Evolutionary conservation across 352 stramenopile genomes (phyloP).

Genomic region (Globisporangium splendens): DNA sequence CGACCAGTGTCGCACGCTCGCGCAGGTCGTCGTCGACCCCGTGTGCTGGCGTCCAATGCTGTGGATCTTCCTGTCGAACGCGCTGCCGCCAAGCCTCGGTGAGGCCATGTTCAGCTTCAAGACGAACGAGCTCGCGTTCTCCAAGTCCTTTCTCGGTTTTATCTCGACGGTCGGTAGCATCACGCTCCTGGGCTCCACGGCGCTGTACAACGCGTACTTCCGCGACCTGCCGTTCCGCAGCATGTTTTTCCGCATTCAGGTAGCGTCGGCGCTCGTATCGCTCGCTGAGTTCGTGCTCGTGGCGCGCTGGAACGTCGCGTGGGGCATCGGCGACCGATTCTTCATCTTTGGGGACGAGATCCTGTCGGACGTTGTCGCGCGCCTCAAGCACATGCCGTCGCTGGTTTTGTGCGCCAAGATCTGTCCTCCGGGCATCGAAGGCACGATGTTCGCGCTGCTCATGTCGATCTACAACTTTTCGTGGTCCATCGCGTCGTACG

Average conservation of each 20-base stretch:
- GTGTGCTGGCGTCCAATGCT: constrained; percentile 77
- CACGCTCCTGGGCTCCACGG: constrained; percentile 65
- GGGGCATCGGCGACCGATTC: constrained; percentile 62
- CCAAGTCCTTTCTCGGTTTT: constrained; percentile 75
- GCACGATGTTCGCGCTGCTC: constrained; percentile 93
- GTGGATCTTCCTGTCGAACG: constrained; percentile 82
- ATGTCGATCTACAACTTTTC: constrained; percentile 88
- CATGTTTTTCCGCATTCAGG: constrained; percentile 75
- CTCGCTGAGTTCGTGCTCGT: constrained; percentile 72
- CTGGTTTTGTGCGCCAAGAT: constrained; percentile 95
- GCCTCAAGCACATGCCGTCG: constrained; percentile 90
- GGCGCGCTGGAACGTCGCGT: constrained; percentile 51
- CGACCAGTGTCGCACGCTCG: constrained; percentile 46
- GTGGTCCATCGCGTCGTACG: constrained; percentile 73
- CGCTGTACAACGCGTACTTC: constrained; percentile 79
- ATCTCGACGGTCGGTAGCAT: constrained; percentile 74
- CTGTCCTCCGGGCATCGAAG: constrained; percentile 94
- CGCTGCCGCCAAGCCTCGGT: constrained; percentile 59
- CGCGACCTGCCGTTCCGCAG: constrained; percentile 69
- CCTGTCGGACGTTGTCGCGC: constrained; percentile 71
- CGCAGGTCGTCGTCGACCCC: constrained; percentile 57
- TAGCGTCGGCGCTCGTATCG: constrained; percentile 62
- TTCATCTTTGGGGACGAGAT: constrained; percentile 86
- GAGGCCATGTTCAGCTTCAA: constrained; percentile 87
- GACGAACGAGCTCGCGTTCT: constrained; percentile 68